Base-by-base conservation (phyloP, 148 eudicot genomes). In the Rhododendron henanense region DNA sequence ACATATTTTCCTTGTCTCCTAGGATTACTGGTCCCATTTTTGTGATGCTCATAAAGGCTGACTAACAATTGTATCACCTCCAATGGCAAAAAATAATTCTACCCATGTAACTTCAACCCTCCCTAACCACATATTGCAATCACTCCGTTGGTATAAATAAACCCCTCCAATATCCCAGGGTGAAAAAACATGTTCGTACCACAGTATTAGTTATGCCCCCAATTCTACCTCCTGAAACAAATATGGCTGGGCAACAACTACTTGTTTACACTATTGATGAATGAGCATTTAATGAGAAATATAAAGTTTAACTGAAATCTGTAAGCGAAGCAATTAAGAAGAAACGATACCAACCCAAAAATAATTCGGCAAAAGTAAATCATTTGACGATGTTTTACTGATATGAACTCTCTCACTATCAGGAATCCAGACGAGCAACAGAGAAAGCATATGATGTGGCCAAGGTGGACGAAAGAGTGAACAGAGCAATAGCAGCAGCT, bases 361-460 rank as follows among this genome's bases (percentile, higher is more conserved):
- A 47, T 83, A 65, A 65, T 65, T 37, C 7, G 67, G 47, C 10
- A 2, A 13, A 44, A 69, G 48, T 11, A 47, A 7, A 84, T 23
- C n/a, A 45, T 61, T 77, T 37, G 31, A 1, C 14, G n/a, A 18
- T 35, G 3, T 2, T 13, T 45, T 81, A n/a, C 59, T 75, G 28
- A 71, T 81, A 10, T 13, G 81, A 41, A 28, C 57, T 78, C 21
- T 71, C 35, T 81, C 37, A 31, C 78, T 59, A 84, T 41, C 93
- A 96, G 99, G 99, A 96, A 91, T 96, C 99, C 79, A 88, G 98
- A 82, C 91, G 93, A 48, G 99, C 98, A 73, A 93, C 94, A 21
- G 95, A 95, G 84, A 95, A 88, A 90, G 95, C 98, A 16, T 94
- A 96, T 81, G 96, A 96, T 81, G 92, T 93, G 84, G 90, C 92